phyloP scores from a whole-genome alignment of 2,329 filamentous ascomycete genomes.

The Aureobasidium subglaciale region DNA sequence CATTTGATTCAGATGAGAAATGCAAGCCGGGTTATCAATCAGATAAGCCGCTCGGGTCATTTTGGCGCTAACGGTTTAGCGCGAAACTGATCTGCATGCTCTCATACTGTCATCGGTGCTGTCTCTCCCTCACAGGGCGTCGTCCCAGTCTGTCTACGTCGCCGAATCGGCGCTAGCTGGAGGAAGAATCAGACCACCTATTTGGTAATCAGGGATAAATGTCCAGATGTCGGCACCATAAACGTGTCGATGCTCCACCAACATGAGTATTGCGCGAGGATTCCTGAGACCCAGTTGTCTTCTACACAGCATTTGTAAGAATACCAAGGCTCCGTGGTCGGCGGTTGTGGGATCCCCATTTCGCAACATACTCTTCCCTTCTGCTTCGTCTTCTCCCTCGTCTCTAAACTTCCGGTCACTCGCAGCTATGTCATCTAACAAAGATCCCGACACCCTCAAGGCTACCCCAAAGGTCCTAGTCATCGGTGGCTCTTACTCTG shows the following conservation, averaged over 20 bases:
- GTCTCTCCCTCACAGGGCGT: background rate
- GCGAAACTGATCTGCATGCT: background rate
- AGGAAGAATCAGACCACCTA: background rate
- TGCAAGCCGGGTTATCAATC: background rate
- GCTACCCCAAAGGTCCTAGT: conserved; percentile 46
- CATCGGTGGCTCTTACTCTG: conserved; percentile 66
- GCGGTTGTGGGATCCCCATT: background rate
- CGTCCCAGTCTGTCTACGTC: background rate
- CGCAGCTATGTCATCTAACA: background rate
- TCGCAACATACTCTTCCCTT: background rate
- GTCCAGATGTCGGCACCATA: background rate
- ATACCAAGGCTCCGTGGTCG: conserved; percentile 6
- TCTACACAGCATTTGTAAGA: background rate
- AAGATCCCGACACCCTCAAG: background rate
- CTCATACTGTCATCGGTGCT: background rate
- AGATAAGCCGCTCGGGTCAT: conserved; percentile 6
- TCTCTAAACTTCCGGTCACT: background rate
- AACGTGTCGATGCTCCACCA: background rate
- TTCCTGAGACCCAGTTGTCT: background rate
- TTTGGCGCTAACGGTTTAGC: background rate
- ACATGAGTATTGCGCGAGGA: background rate
- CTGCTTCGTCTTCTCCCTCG: background rate
- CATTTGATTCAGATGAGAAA: background rate
- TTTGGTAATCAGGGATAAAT: background rate
- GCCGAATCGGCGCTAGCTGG: background rate